Conservation (phyloP, 768 basidiomycete species). For the Botryobasidium botryosum region DNA sequence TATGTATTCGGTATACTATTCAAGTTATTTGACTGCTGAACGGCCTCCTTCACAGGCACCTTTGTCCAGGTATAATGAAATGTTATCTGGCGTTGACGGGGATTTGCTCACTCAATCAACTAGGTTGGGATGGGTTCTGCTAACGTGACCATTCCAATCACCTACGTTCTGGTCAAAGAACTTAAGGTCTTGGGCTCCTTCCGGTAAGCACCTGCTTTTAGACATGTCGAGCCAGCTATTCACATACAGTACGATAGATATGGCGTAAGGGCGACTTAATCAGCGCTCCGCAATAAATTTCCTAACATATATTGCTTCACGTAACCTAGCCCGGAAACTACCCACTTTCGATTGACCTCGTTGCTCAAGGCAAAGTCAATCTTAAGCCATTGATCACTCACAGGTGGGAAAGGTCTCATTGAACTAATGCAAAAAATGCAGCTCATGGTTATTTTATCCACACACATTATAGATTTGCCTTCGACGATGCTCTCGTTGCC, state of each 20-base stretch:
- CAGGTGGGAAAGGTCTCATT: conserved; percentile 28
- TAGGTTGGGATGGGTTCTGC: conserved; percentile 34
- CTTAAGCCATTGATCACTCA: conserved; percentile 83
- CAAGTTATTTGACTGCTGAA: conserved; percentile 1
- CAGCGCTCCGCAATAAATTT: background rate
- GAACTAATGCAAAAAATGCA: background rate
- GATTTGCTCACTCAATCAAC: too few relatives aligned
- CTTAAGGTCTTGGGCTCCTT: conserved; percentile 78
- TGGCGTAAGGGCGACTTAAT: conserved; percentile 10
- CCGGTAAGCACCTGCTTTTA: conserved; percentile 65
- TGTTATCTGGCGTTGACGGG: too few relatives aligned
- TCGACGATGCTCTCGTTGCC: conserved; percentile 59
- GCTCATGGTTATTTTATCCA: too few relatives aligned
- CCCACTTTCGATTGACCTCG: conserved; percentile 68
- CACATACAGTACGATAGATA: too few relatives aligned
- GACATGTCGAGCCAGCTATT: too few relatives aligned
- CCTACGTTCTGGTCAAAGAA: conserved; percentile 57
- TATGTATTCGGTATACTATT: conserved; percentile 15
- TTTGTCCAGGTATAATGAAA: too few relatives aligned
- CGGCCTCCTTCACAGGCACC: background rate
- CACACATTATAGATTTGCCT: conserved; percentile 35
- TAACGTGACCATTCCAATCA: conserved; percentile 58
- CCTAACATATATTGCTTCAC: conserved; percentile 1
- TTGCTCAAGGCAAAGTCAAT: conserved; percentile 64
- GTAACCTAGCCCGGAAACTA: conserved; percentile 60